These are phyloP conservation scores for Hevea brasiliensis DNA, from an alignment of 345 rosid species.

Conservation along the genomic window DNA sequence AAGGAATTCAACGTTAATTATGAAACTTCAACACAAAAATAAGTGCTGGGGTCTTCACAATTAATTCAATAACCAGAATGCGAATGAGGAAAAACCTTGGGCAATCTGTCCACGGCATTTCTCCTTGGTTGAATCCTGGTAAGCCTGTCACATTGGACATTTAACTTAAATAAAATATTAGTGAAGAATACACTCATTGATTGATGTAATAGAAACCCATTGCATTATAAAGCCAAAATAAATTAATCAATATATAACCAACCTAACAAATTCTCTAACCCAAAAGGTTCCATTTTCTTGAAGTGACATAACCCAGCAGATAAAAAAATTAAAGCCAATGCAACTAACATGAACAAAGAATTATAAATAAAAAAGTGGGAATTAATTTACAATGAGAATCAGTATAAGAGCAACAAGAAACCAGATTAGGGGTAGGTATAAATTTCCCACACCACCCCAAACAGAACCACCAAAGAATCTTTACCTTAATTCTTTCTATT, in stretches of 20 bases:
- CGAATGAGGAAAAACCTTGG: conserved; percentile 59
- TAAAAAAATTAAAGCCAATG: neutral
- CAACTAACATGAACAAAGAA: neutral
- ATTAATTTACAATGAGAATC: no score
- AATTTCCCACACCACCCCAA: no score
- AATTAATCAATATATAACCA: neutral
- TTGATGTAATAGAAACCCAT: neutral
- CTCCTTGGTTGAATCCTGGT: conserved; percentile 92
- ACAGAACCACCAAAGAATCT: no score
- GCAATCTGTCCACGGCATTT: conserved; percentile 91
- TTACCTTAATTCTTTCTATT: no score
- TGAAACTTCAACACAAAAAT: neutral
- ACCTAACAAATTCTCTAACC: neutral
- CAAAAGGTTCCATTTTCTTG: neutral
- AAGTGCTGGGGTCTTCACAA: neutral
- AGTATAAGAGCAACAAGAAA: no score
- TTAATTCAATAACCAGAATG: neutral
- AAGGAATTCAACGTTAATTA: neutral
- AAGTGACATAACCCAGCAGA: neutral
- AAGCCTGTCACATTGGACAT: conserved; percentile 52
- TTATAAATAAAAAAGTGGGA: neutral
- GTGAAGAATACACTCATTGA: neutral
- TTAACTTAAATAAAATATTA: neutral
- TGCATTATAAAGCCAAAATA: neutral
- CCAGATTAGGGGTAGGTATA: no score